Percentiles rank a stretch among this genome's conserved stretches.
These are phyloP conservation scores for Candida odintsovae DNA, from an alignment of 805 yeast species.

Conservation along the genomic window DNA sequence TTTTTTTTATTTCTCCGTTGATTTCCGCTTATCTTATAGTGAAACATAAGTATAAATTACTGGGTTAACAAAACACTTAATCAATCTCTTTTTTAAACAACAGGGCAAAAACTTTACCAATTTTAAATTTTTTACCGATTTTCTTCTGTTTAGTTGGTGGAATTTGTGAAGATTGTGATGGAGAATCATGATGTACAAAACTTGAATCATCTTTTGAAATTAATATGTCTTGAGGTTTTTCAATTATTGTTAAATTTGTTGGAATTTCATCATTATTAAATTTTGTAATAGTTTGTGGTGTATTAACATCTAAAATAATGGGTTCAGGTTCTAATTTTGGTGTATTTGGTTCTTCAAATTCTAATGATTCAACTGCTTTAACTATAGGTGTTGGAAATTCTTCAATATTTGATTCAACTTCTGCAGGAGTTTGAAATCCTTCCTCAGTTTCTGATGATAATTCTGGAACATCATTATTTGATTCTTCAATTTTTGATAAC, in stretches of 20 bases:
- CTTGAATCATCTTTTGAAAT: background rate
- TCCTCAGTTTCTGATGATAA: background rate
- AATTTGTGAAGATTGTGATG: background rate
- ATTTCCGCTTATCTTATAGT: no score
- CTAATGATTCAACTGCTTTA: background rate
- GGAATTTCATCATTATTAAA: no score
- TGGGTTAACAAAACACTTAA: no score
- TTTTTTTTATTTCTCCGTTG: no score
- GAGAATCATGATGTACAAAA: background rate
- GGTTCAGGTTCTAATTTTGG: background rate
- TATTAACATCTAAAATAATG: background rate
- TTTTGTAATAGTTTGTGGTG: background rate
- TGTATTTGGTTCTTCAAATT: background rate
- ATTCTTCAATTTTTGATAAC: background rate
- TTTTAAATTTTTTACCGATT: background rate
- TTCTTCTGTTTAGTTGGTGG: background rate
- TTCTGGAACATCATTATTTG: background rate
- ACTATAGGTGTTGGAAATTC: background rate
- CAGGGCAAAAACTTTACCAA: background rate
- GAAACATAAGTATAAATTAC: no score
- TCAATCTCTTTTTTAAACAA: background rate
- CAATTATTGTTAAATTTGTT: no score
- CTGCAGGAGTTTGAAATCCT: background rate
- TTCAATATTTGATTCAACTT: background rate
- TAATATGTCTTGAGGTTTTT: background rate